phyloP scores from a whole-genome alignment of 179 eudicot species.

The Spergularia azorica region DNA sequence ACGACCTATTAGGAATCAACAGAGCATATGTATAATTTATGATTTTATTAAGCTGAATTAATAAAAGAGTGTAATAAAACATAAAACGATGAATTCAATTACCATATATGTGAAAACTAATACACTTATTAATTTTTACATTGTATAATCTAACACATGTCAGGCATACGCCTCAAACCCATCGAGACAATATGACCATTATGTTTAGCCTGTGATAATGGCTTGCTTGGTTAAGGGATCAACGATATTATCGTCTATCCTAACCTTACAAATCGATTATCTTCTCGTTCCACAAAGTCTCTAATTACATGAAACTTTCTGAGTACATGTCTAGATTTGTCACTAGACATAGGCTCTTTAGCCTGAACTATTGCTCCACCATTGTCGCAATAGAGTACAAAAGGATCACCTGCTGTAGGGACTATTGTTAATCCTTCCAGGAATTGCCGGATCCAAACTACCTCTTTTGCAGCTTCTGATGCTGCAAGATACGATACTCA shows the following conservation, averaged over 20 bases:
- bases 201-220: neutral
- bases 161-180: neutral
- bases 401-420: neutral
- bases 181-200: neutral
- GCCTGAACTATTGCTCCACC: neutral
- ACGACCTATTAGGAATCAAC: no score
- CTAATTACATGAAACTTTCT: neutral
- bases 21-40: no score
- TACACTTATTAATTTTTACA: neutral
- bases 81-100: neutral
- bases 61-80: no score
- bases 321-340: conserved; percentile 18
- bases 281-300: conserved; percentile 9
- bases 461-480: neutral
- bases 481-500: conserved; percentile 3
- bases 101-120: no score
- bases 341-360: conserved; percentile 11
- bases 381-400: neutral
- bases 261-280: neutral
- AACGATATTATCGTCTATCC: neutral
- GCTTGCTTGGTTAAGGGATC: neutral
- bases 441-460: neutral
- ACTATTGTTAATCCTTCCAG: neutral
- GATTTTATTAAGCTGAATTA: no score
- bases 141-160: neutral